Evolutionary conservation across 2,329 filamentous ascomycete genomes (phyloP).

Genomic region (Clonostachys byssicola): DNA sequence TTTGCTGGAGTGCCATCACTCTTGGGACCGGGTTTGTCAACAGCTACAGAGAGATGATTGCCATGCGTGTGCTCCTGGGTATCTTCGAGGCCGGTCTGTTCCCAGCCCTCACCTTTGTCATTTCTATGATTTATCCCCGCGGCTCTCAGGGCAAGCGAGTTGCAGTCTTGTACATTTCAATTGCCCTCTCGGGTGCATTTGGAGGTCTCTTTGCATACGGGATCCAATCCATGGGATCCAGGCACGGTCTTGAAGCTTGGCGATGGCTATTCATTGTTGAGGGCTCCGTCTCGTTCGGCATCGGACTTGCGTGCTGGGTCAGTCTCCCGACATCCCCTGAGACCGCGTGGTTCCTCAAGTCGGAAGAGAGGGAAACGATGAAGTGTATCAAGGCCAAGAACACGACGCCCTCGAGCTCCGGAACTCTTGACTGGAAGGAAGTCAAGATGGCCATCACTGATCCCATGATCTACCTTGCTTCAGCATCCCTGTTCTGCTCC

Average conservation of each 20-base stretch:
- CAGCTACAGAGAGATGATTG: constrained; percentile 30
- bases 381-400: constrained; percentile 12
- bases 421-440: constrained; percentile 19
- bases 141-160: constrained; percentile 18
- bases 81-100: constrained; percentile 21
- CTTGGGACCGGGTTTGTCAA: constrained; percentile 42
- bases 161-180: constrained; percentile 14
- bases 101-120: constrained; percentile 18
- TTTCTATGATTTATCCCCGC: constrained; percentile 20
- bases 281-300: constrained; percentile 21
- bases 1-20: constrained; percentile 10
- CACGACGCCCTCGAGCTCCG: constrained; percentile 17
- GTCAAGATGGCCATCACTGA: constrained; percentile 20
- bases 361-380: constrained; percentile 24
- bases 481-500: constrained; percentile 21
- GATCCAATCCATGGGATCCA: constrained; percentile 30
- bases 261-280: constrained; percentile 41
- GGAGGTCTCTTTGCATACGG: constrained; percentile 10
- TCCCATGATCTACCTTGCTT: constrained; percentile 18
- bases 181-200: constrained; percentile 13
- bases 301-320: constrained; percentile 20
- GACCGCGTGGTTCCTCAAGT: constrained; percentile 32
- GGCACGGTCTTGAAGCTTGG: constrained; percentile 37
- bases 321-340: constrained; percentile 38
- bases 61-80: constrained; percentile 37